These are phyloP conservation scores for Rhinocladiella similis DNA, from an alignment of 2,329 filamentous ascomycete species.

Conservation along the genomic window DNA sequence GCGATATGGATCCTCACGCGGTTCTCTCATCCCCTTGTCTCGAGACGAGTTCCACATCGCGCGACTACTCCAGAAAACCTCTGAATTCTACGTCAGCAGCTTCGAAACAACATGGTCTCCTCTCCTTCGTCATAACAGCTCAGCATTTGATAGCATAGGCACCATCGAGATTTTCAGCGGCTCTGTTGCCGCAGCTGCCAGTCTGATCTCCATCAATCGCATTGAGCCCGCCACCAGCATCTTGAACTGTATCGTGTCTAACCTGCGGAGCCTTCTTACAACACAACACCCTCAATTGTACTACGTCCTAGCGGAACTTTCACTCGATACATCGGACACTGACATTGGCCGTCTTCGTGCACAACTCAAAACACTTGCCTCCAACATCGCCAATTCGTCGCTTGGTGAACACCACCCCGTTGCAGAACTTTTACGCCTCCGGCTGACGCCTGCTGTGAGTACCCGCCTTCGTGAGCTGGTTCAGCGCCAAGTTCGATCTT, in stretches of 20 bases:
- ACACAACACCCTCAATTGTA: constrained; percentile 13
- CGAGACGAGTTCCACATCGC: constrained; percentile 13
- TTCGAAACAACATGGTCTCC: constrained; percentile 14
- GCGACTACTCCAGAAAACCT: constrained; percentile 9
- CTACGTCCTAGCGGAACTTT: constrained; percentile 14
- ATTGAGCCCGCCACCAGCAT: constrained; percentile 15
- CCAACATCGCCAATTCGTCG: constrained; percentile 1
- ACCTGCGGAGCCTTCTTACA: constrained; percentile 4
- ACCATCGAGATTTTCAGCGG: constrained; percentile 9
- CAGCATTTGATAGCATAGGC: background rate
- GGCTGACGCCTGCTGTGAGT: background rate
- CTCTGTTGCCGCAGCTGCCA: constrained; percentile 13
- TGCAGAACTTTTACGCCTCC: constrained; percentile 7
- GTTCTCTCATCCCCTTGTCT: constrained; percentile 5
- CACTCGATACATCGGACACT: constrained; percentile 8
- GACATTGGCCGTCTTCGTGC: constrained; percentile 10
- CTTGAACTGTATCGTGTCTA: constrained; percentile 1
- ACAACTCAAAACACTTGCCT: constrained; percentile 7
- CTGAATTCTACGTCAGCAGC: constrained; percentile 6
- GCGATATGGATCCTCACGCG: constrained; percentile 1
- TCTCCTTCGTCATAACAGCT: constrained; percentile 1
- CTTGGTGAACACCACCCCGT: constrained; percentile 13
- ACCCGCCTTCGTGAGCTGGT: constrained; percentile 12
- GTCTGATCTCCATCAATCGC: constrained; percentile 5
- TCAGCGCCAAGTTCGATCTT: constrained; percentile 10